Conservation (phyloP, 2,329 filamentous ascomycete species). For the Fusarium sublunatum region DNA sequence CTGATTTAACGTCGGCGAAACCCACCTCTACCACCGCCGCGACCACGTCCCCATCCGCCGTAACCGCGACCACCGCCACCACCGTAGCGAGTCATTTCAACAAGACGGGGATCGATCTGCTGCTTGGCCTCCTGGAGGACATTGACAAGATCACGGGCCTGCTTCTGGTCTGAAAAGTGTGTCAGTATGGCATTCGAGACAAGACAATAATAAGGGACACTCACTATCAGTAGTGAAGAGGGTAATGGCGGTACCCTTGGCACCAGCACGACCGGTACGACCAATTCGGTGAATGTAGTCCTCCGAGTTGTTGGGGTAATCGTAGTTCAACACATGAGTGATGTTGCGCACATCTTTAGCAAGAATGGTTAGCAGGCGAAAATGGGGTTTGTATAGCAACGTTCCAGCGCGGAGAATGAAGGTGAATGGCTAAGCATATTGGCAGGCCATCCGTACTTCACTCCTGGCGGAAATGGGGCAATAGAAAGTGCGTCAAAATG, state of each 20-base stretch:
- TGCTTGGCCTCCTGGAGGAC: slow-evolving; percentile 98
- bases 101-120: slow-evolving; percentile 93
- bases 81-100: slow-evolving; percentile 94
- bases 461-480: slow-evolving; percentile 68
- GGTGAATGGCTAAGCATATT: slow-evolving; percentile 61
- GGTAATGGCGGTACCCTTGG: slow-evolving; percentile 95
- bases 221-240: slow-evolving; percentile 99
- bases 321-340: slow-evolving; percentile 99
- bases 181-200: slow-evolving; percentile 50
- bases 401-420: slow-evolving; percentile 66
- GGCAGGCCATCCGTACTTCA: slow-evolving; percentile 61
- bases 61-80: slow-evolving; percentile 81
- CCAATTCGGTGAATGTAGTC: slow-evolving; percentile 98
- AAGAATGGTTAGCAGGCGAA: slow-evolving; percentile 81
- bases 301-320: slow-evolving; percentile 99
- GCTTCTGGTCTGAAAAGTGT: slow-evolving; percentile 77
- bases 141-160: slow-evolving; percentile 94
- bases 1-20: slow-evolving; percentile 52
- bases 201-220: slow-evolving; percentile 55
- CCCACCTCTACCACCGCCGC: slow-evolving; percentile 65
- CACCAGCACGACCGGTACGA: slow-evolving; percentile 94
- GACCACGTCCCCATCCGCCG: slow-evolving; percentile 77
- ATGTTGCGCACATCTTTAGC: slow-evolving; percentile 99
- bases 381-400: slow-evolving; percentile 66
- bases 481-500: slow-evolving; percentile 66